Conservation (phyloP, 352 stramenopile species). For the Phytopythium sindhum region DNA sequence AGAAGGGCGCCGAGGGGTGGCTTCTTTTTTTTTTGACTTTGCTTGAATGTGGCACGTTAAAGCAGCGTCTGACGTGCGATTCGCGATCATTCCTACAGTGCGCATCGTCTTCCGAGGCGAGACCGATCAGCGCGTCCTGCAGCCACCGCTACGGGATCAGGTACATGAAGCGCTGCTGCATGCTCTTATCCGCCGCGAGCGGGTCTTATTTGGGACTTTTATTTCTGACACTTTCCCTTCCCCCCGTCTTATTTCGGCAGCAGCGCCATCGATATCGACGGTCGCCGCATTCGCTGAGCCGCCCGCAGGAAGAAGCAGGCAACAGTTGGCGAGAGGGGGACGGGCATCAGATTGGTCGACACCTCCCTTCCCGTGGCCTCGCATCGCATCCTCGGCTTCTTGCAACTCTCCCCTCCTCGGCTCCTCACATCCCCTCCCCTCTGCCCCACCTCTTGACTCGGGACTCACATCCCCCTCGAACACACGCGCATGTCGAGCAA, state of each 20-base stretch:
- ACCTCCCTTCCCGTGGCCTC: background rate
- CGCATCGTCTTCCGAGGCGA: background rate
- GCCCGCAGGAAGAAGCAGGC: background rate
- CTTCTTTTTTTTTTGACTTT: background rate
- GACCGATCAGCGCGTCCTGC: too few species aligned
- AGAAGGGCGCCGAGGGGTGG: background rate
- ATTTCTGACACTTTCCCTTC: background rate
- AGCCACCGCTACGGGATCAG: background rate
- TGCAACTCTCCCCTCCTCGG: background rate
- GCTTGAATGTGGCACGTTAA: background rate
- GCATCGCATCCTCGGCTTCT: slow-evolving; percentile 1
- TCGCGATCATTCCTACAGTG: background rate
- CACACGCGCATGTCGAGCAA: slow-evolving; percentile 14
- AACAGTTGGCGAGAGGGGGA: slow-evolving; percentile 1
- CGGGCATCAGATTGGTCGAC: slow-evolving; percentile 6
- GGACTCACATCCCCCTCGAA: background rate
- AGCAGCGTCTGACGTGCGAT: background rate
- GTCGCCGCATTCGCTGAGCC: background rate
- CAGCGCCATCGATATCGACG: background rate
- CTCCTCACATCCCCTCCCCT: background rate
- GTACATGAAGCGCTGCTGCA: too few species aligned
- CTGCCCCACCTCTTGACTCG: background rate
- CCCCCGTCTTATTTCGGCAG: background rate
- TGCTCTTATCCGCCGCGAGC: background rate
- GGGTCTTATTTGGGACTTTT: background rate